A percentile compares a stretch with the other conserved stretches of the same genome.
Conservation (phyloP, 805 yeast species). For the Nakazawaea pomicola region DNA sequence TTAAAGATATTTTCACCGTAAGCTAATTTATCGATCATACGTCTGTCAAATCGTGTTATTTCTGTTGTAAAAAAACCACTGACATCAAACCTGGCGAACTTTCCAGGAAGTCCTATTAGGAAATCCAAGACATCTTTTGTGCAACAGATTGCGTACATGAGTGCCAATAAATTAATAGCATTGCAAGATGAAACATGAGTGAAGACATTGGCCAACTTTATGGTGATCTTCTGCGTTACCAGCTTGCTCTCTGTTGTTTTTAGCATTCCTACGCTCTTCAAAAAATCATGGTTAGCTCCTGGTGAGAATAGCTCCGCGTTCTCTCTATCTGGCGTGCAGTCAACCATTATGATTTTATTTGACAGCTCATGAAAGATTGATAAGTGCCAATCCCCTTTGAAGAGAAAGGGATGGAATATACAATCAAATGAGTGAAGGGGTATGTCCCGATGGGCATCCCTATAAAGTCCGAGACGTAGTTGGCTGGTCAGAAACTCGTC, state of each 20-base stretch:
- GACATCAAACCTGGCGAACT: slow-evolving; percentile 9
- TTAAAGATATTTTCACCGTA: slow-evolving; percentile 3
- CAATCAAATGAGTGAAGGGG: slow-evolving; percentile 4
- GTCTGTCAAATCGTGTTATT: slow-evolving; percentile 6
- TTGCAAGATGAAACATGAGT: slow-evolving; percentile 4
- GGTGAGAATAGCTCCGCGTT: background rate
- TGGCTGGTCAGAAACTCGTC: slow-evolving; percentile 5
- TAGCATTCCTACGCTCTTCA: background rate
- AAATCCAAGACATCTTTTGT: slow-evolving; percentile 7
- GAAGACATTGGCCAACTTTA: slow-evolving; percentile 3
- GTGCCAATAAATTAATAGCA: slow-evolving; percentile 9
- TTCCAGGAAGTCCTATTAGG: background rate
- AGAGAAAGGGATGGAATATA: slow-evolving; percentile 6
- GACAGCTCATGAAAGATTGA: background rate
- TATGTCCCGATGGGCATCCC: slow-evolving; percentile 2
- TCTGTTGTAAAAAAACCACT: slow-evolving; percentile 6
- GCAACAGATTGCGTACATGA: slow-evolving; percentile 11
- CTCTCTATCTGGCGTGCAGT: too few relatives aligned
- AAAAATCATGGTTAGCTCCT: slow-evolving; percentile 1
- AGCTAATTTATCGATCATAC: slow-evolving; percentile 6
- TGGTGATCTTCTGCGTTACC: background rate
- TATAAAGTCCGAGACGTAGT: slow-evolving; percentile 1
- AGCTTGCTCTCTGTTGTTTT: background rate
- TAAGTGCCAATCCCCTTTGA: slow-evolving; percentile 10
- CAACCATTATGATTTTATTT: background rate